Percentiles rank a stretch among this genome's conserved stretches.
phyloP scores from a whole-genome alignment of 495 filamentous ascomycete genomes.

The Neurospora africana region DNA sequence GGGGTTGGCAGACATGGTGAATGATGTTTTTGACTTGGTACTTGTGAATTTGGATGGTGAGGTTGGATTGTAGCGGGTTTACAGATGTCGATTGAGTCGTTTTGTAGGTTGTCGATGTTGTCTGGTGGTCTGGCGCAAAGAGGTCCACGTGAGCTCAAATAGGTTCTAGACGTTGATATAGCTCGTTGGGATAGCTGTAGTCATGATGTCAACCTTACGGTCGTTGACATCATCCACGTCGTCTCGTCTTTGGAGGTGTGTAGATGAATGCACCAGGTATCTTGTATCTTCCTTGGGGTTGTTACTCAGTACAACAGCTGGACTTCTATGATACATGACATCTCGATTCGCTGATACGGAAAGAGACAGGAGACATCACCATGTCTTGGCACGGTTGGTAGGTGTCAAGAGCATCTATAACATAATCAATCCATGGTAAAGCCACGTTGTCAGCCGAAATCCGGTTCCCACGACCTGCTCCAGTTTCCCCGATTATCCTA shows the following conservation, averaged over 20 bases:
- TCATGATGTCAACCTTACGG: background rate
- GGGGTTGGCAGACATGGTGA: constrained; percentile 45
- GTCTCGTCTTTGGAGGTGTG: background rate
- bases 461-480: background rate
- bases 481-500: too few relatives aligned
- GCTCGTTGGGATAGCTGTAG: background rate
- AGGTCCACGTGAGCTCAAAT: constrained; percentile 13
- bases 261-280: background rate
- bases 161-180: background rate
- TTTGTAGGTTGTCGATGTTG: background rate
- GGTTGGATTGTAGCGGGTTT: background rate
- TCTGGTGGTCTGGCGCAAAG: background rate
- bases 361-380: background rate
- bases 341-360: background rate
- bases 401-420: background rate
- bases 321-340: background rate
- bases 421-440: background rate
- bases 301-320: background rate
- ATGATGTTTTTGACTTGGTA: background rate
- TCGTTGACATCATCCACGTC: background rate
- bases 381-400: background rate
- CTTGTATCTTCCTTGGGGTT: background rate
- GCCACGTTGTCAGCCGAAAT: background rate
- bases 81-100: background rate
- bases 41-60: background rate